phyloP scores from a whole-genome alignment of 176 grass and related monocot species.

The Zizania latifolia region DNA sequence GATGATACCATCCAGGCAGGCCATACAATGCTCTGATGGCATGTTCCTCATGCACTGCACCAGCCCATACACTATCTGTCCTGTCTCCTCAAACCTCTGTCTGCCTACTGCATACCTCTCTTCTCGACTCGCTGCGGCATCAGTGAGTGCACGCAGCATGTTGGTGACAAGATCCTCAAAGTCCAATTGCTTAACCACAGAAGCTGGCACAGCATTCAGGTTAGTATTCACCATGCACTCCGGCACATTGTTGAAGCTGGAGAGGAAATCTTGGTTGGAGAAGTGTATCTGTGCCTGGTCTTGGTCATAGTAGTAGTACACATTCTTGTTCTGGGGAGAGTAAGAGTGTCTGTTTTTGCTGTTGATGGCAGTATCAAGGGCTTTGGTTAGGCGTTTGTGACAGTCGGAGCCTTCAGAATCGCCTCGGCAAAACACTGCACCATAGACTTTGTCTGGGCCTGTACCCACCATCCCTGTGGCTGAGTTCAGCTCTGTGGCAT shows the following conservation, averaged over 20 bases:
- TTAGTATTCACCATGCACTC: neutral
- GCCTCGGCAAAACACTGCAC: conserved; percentile 33
- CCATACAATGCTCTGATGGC: neutral
- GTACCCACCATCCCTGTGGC: conserved; percentile 4
- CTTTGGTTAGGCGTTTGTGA: neutral
- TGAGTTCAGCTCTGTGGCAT: conserved; percentile 5
- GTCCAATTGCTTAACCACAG: neutral
- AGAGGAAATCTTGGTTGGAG: conserved; percentile 39
- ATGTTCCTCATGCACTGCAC: conserved; percentile 37
- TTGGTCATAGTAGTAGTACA: conserved; percentile 22
- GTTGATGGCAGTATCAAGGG: conserved; percentile 8
- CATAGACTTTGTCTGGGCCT: conserved; percentile 25
- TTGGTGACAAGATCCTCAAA: conserved; percentile 18
- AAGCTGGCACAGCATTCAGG: neutral
- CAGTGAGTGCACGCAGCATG: conserved; percentile 10
- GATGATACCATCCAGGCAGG: conserved; percentile 9
- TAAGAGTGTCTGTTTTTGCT: neutral
- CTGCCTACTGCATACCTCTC: conserved; percentile 26
- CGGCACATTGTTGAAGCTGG: conserved; percentile 9
- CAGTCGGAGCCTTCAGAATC: conserved; percentile 19
- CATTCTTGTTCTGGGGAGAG: neutral
- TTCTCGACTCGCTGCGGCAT: conserved; percentile 16
- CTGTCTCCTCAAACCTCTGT: conserved; percentile 14
- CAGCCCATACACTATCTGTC: conserved; percentile 26
- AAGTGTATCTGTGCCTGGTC: conserved; percentile 33